Evolutionary conservation across 2,329 filamentous ascomycete genomes (phyloP).

Genomic region (Hypoxylon sp.): DNA sequence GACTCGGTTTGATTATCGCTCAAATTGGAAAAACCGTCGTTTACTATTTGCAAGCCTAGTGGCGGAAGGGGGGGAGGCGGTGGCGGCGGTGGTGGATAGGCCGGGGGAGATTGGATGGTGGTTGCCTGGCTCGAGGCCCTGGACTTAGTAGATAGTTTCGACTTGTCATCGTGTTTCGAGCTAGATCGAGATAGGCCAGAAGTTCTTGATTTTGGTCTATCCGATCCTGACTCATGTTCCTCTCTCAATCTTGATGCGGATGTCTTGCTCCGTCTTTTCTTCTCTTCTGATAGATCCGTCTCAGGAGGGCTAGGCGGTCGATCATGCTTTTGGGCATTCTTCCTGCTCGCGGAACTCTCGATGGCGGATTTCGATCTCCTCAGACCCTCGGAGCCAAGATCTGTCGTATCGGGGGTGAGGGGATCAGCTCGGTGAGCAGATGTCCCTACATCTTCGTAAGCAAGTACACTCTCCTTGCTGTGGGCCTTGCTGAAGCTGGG

Average conservation of each 20-base stretch:
- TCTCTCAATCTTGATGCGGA: constrained; percentile 57
- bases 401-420: constrained; percentile 79
- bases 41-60: constrained; percentile 49
- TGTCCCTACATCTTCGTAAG: constrained; percentile 65
- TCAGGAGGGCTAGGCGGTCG: constrained; percentile 75
- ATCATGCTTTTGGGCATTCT: constrained; percentile 61
- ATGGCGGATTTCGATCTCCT: constrained; percentile 64
- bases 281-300: constrained; percentile 69
- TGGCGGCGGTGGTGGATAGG: constrained; percentile 53
- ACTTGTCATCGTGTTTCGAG: constrained; percentile 65
- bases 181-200: constrained; percentile 62
- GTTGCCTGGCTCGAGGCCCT: constrained; percentile 72
- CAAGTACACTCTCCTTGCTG: constrained; percentile 86
- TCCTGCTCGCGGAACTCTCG: constrained; percentile 61
- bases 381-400: constrained; percentile 69
- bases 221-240: constrained; percentile 55
- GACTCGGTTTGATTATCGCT: constrained; percentile 56
- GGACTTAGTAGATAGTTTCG: constrained; percentile 68
- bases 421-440: constrained; percentile 60
- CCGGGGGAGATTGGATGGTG: constrained; percentile 59
- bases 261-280: constrained; percentile 57
- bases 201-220: constrained; percentile 61
- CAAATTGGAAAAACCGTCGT: constrained; percentile 49
- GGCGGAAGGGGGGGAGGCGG: constrained; percentile 53
- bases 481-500: constrained; percentile 76